Evolutionary conservation across 75 land plant genomes (phyloP), one percentile per base, ranked within the genome.

Genomic region (Sequoiadendron giganteum): DNA sequence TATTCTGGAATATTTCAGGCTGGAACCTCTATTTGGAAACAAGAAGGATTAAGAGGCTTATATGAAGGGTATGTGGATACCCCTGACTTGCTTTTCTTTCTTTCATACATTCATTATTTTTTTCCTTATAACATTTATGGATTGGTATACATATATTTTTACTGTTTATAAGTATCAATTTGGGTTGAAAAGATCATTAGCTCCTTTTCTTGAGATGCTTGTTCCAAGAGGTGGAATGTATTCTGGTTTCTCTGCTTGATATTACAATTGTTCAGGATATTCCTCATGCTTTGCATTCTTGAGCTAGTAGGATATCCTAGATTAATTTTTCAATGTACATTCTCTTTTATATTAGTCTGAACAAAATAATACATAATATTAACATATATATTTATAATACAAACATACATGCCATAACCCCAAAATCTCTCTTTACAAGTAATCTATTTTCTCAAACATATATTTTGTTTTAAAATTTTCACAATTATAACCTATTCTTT

Each of bases 1-100:
- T 97, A 97, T 85, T 40, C 97, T 13, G 96, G 98, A 84, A 92
- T 96, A 84, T 92, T 93, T 78, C 95, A 96, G 84, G 99, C 99
- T n/a, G 98, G 95, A 21, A 58, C 86, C 48, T 95, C 94, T 76
- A 96, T 97, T 25, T 90, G 91, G 91, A 91, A 87, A 84, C 88
- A 93, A 38, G 95, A 97, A 83, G 99, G 99, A 48, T 48, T 88
- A 40, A 90, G 84, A 75, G 99, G 99, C 61, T 87, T 97, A 85
- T 97, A 95, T 93, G 95, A 98, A 10, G 99, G 99, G 99, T 97
- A 93, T 58, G 88, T 85, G 48, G 73, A 40, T 61, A 72, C 5
- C 19, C 5, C 42, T 14, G 13, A 38, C 43, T 47, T 16, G 43
- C 19, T 75, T 78, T 25, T 9, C 32, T 85, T 55, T 70, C 49